Conservation (phyloP, 73 alveolate genomes). For the Stentor coeruleus region DNA sequence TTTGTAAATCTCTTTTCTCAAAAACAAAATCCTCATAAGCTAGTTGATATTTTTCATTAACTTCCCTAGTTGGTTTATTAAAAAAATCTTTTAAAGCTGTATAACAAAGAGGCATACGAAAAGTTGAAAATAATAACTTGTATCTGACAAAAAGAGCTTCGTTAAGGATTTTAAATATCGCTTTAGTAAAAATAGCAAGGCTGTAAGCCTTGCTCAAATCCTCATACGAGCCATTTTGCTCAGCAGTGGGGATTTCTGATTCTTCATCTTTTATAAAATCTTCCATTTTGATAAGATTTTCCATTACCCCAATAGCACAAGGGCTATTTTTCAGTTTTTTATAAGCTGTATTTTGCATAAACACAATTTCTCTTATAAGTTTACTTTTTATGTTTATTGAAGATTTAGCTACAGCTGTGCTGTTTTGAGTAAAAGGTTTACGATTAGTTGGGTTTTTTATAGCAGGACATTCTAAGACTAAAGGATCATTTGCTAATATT, state of each 20-base stretch:
- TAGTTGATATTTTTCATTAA: not conserved
- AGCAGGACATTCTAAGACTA: not conserved
- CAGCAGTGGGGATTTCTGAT: not conserved
- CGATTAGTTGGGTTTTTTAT: constrained; percentile 19
- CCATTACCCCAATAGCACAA: not conserved
- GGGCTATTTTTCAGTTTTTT: too few relatives aligned
- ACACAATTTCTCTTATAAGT: not conserved
- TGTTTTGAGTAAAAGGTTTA: not conserved
- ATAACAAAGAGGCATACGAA: not conserved
- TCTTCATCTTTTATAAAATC: not conserved
- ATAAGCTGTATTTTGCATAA: not conserved
- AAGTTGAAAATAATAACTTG: not conserved
- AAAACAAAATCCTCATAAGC: not conserved
- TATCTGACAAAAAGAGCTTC: not conserved
- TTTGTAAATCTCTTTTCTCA: not conserved
- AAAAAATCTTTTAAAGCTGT: not conserved
- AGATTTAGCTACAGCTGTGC: not conserved
- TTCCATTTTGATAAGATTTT: not conserved
- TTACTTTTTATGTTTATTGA: not conserved
- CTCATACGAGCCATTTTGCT: not conserved
- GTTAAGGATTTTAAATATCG: not conserved
- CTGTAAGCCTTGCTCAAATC: not conserved
- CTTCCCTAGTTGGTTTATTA: not conserved
- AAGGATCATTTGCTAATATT: not conserved
- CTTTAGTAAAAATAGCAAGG: not conserved